Evolutionary conservation across 2,329 filamentous ascomycete genomes (phyloP).

Genomic region (Ascochyta rabiei): DNA sequence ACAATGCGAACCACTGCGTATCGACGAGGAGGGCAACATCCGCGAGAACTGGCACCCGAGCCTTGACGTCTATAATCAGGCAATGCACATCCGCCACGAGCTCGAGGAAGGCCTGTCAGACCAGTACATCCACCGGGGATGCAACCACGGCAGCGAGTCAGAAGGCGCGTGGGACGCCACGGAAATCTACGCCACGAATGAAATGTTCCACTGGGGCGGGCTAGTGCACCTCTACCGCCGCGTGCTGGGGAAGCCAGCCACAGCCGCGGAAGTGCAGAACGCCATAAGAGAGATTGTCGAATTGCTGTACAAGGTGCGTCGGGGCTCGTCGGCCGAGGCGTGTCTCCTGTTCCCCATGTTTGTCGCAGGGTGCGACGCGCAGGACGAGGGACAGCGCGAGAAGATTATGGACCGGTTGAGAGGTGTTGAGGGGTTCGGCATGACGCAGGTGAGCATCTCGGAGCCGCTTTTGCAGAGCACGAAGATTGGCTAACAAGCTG

Average conservation of each 20-base stretch:
- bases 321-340: constrained; percentile 73
- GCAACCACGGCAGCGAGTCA: constrained; percentile 49
- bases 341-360: constrained; percentile 83
- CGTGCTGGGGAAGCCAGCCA: constrained; percentile 66
- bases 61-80: constrained; percentile 60
- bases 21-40: constrained; percentile 60
- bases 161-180: constrained; percentile 61
- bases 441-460: constrained; percentile 68
- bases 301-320: constrained; percentile 66
- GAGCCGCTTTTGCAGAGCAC: not conserved
- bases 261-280: constrained; percentile 65
- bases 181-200: constrained; percentile 74
- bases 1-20: constrained; percentile 69
- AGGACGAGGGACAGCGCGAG: constrained; percentile 60
- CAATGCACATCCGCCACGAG: constrained; percentile 65
- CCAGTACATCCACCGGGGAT: constrained; percentile 48
- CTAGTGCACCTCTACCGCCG: constrained; percentile 77
- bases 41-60: constrained; percentile 64
- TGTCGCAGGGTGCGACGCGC: constrained; percentile 77
- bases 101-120: constrained; percentile 61
- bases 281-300: constrained; percentile 68
- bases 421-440: constrained; percentile 73
- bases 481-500: not conserved
- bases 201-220: constrained; percentile 80
- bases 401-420: constrained; percentile 70